These are phyloP conservation scores for Entomophthora muscae DNA, from an alignment of 371 early-diverging fungal genomes.

Conservation along the genomic window DNA sequence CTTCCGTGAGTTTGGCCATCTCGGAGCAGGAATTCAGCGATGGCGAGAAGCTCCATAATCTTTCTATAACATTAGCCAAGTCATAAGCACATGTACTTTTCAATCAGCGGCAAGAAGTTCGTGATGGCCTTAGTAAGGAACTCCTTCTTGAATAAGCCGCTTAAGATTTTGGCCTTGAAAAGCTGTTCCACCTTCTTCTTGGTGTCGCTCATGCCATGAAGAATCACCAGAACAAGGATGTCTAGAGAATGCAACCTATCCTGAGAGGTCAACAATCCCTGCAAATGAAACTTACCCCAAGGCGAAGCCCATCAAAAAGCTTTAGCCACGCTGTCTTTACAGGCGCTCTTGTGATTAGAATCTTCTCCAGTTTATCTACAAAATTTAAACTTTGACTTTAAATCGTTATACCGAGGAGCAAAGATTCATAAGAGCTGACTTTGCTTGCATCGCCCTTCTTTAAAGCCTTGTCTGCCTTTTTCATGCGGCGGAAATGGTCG, in stretches of 20 bases:
- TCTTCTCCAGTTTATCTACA: neutral
- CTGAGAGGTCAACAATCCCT: slow-evolving; percentile 14
- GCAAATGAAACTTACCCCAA: neutral
- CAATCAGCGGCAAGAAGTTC: slow-evolving; percentile 2
- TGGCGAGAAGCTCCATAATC: slow-evolving; percentile 33
- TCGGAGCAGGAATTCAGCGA: slow-evolving; percentile 40
- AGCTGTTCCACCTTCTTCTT: slow-evolving; percentile 42
- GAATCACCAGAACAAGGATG: slow-evolving; percentile 37
- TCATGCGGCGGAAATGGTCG: neutral
- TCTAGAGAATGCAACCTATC: slow-evolving; percentile 29
- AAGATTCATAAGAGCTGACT: neutral
- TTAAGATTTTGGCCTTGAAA: slow-evolving; percentile 33
- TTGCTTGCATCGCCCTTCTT: neutral
- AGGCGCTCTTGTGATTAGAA: neutral
- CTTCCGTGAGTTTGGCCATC: slow-evolving; percentile 25
- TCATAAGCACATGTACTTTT: neutral
- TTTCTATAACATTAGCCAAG: slow-evolving; percentile 14
- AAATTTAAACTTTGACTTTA: neutral
- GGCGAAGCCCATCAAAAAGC: neutral
- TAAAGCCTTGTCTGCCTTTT: too few species aligned
- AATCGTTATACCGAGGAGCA: neutral
- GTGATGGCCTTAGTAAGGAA: slow-evolving; percentile 31
- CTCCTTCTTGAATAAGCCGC: slow-evolving; percentile 23
- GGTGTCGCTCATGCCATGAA: slow-evolving; percentile 40
- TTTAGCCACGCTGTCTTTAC: neutral